phyloP scores from a whole-genome alignment of 371 early-diverging fungal species.

The Syncephalastrum monosporum region DNA sequence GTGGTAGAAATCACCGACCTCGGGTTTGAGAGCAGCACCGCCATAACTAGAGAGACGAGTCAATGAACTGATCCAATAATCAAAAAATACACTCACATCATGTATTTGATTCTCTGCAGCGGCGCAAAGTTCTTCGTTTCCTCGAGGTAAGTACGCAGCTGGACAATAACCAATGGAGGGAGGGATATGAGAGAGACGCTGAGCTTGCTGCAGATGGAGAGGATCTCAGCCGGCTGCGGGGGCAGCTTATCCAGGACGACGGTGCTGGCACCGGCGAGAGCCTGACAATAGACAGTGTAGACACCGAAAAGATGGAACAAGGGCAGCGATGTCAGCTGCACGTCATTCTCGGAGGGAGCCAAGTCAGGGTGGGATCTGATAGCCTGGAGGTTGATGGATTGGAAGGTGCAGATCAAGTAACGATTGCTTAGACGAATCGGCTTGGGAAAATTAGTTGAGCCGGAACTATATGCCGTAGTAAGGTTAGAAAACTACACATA shows the following conservation, averaged over 20 bases:
- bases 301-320: constrained; percentile 19
- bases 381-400: not conserved
- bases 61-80: no score
- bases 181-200: constrained; percentile 1
- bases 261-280: constrained; percentile 9
- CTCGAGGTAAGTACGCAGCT: constrained; percentile 8
- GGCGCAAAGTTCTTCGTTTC: constrained; percentile 2
- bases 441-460: constrained; percentile 27
- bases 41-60: constrained; percentile 1
- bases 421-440: constrained; percentile 31
- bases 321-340: constrained; percentile 5
- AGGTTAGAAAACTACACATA: not conserved
- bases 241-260: constrained; percentile 8
- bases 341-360: not conserved
- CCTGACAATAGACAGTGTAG: not conserved
- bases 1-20: constrained; percentile 8
- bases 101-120: constrained; percentile 1
- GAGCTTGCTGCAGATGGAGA: not conserved
- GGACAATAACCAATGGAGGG: constrained; percentile 10
- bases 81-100: not conserved
- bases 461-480: constrained; percentile 12
- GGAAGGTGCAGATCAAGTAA: constrained; percentile 10
- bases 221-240: constrained; percentile 3
- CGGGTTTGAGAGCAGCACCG: constrained; percentile 10
- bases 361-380: not conserved